A percentile compares a stretch with the other conserved stretches of the same genome.
Evolutionary conservation across 2,329 filamentous ascomycete species (phyloP).

Genomic region (Stenocarpella maydis): DNA sequence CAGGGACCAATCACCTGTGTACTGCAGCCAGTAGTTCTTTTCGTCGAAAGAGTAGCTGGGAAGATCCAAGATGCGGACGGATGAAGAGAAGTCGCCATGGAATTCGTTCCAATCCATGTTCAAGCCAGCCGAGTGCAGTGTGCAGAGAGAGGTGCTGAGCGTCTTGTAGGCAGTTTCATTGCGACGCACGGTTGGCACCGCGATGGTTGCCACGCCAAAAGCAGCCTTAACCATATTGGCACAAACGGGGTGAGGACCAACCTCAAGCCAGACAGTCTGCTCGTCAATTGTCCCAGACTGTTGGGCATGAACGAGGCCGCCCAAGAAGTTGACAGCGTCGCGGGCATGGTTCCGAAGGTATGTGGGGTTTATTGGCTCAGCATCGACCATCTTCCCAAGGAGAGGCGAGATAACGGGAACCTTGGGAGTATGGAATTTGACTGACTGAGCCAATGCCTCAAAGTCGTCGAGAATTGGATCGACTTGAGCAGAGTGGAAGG

Average conservation of each 20-base stretch:
- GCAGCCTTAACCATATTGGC: constrained; percentile 73
- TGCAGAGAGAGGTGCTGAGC: constrained; percentile 63
- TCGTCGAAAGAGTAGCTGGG: constrained; percentile 77
- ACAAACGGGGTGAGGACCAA: constrained; percentile 78
- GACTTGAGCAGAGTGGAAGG: constrained; percentile 63
- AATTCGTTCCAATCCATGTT: constrained; percentile 76
- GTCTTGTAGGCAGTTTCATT: constrained; percentile 72
- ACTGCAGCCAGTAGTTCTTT: constrained; percentile 75
- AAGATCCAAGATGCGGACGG: constrained; percentile 63
- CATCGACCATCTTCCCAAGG: constrained; percentile 66
- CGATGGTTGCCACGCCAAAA: constrained; percentile 61
- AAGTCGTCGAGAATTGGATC: constrained; percentile 67
- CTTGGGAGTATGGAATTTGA: constrained; percentile 53
- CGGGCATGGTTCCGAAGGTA: constrained; percentile 73
- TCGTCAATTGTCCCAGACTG: constrained; percentile 67
- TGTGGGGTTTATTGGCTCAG: constrained; percentile 62
- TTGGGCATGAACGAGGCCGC: constrained; percentile 66
- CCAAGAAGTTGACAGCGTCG: constrained; percentile 74
- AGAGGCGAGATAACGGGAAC: constrained; percentile 75
- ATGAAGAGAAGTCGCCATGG: constrained; percentile 58
- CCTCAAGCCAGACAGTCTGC: constrained; percentile 75
- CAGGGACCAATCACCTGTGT: constrained; percentile 74
- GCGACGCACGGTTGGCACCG: constrained; percentile 68
- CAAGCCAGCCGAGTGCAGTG: constrained; percentile 68
- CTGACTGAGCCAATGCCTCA: constrained; percentile 51